Percentiles rank a stretch among this genome's conserved stretches.
phyloP scores from a whole-genome alignment of 805 yeast species.

The Candida tammaniensis region DNA sequence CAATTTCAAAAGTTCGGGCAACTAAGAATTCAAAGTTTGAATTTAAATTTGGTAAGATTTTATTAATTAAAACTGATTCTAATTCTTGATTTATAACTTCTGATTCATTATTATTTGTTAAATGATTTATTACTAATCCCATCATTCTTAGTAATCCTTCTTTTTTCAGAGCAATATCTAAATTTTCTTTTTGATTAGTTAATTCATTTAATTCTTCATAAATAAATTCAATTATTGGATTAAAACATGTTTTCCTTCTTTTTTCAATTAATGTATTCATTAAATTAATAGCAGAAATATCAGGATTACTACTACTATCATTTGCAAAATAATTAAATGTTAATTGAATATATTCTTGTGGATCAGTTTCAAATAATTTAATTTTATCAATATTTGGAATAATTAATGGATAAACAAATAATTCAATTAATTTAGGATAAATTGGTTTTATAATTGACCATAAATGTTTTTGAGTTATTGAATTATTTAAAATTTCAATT shows the following conservation, averaged over 20 bases:
- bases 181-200: constrained; percentile 30
- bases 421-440: constrained; percentile 60
- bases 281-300: constrained; percentile 74
- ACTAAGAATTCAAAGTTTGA: constrained; percentile 65
- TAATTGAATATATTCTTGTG: constrained; percentile 80
- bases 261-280: constrained; percentile 70
- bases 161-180: constrained; percentile 55
- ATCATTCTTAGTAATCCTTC: constrained; percentile 81
- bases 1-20: constrained; percentile 69
- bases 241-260: constrained; percentile 55
- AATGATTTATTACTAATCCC: constrained; percentile 65
- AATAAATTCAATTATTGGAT: constrained; percentile 59
- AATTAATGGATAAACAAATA: constrained; percentile 72
- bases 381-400: constrained; percentile 66
- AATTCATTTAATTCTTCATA: constrained; percentile 33
- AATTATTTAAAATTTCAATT: constrained; percentile 51
- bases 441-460: constrained; percentile 71
- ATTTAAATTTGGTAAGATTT: constrained; percentile 69
- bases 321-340: constrained; percentile 39
- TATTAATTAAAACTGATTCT: constrained; percentile 62
- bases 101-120: constrained; percentile 40
- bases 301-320: constrained; percentile 62
- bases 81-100: constrained; percentile 41
- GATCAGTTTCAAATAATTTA: constrained; percentile 80
- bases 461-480: constrained; percentile 50